These are phyloP conservation scores for Penicillium angulare DNA, from an alignment of 495 filamentous ascomycete genomes.

Conservation along the genomic window DNA sequence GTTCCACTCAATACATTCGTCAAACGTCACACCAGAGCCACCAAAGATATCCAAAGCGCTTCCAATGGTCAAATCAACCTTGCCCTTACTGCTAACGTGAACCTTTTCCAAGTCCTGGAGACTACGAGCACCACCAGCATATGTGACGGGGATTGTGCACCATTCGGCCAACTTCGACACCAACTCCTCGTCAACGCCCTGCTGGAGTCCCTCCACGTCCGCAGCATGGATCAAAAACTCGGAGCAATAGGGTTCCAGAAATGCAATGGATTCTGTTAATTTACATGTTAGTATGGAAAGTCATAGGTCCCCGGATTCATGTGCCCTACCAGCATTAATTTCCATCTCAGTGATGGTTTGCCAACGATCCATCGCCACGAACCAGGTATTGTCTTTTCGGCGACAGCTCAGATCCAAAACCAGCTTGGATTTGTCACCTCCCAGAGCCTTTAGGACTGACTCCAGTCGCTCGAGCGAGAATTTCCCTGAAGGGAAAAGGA, in stretches of 20 bases:
- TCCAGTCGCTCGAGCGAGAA: slow-evolving; percentile 75
- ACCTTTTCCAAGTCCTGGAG: slow-evolving; percentile 78
- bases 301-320: neutral
- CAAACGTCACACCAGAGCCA: slow-evolving; percentile 77
- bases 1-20: slow-evolving; percentile 90
- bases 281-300: slow-evolving; percentile 2
- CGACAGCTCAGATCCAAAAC: slow-evolving; percentile 95
- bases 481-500: slow-evolving; percentile 77
- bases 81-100: slow-evolving; percentile 70
- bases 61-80: slow-evolving; percentile 91
- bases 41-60: slow-evolving; percentile 96
- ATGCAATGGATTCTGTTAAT: slow-evolving; percentile 66
- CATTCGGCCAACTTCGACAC: slow-evolving; percentile 75
- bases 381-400: slow-evolving; percentile 70
- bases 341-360: slow-evolving; percentile 96
- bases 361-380: slow-evolving; percentile 98
- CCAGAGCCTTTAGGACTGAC: slow-evolving; percentile 66
- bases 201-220: slow-evolving; percentile 92
- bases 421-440: slow-evolving; percentile 71
- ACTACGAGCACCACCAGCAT: slow-evolving; percentile 87
- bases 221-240: slow-evolving; percentile 98
- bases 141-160: slow-evolving; percentile 90
- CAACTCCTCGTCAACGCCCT: slow-evolving; percentile 82
- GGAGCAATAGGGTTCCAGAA: slow-evolving; percentile 84
- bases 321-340: slow-evolving; percentile 67